Conservation (phyloP, 805 yeast species). For the Yamadazyma ubonensis region DNA sequence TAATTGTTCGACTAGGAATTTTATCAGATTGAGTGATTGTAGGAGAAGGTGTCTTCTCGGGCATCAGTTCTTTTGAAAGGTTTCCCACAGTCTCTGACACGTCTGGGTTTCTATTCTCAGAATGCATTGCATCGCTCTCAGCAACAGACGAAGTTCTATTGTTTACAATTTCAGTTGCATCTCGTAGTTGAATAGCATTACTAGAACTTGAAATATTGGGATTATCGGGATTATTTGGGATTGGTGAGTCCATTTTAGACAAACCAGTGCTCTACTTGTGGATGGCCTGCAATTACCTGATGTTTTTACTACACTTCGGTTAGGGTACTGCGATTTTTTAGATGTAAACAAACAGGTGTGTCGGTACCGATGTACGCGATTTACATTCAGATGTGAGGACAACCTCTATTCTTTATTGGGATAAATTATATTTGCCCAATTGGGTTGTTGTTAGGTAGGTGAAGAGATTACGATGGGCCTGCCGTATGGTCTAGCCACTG, state of each 20-base stretch:
- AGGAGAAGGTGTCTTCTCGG: not conserved
- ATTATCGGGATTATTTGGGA: too few species aligned
- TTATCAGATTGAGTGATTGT: not conserved
- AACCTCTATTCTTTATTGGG: not conserved
- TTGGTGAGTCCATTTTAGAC: too few species aligned
- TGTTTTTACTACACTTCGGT: constrained; percentile 1
- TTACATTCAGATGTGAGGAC: not conserved
- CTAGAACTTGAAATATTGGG: too few species aligned
- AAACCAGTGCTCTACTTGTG: too few species aligned
- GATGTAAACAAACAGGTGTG: constrained; percentile 9
- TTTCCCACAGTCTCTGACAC: too few species aligned
- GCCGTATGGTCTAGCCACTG: too few species aligned
- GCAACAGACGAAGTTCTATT: too few species aligned
- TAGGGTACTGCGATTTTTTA: constrained; percentile 14
- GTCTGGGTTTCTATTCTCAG: not conserved
- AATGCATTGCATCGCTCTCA: too few species aligned
- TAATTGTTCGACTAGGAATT: not conserved
- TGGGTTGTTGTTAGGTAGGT: too few species aligned
- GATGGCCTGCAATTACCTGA: too few species aligned
- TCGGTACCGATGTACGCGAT: constrained; percentile 5
- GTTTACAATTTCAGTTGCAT: not conserved
- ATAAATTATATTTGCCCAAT: too few species aligned
- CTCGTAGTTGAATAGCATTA: not conserved
- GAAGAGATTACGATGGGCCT: too few species aligned
- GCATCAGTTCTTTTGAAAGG: not conserved